Evolutionary conservation across 2,329 filamentous ascomycete species (phyloP), one percentile per base, ranked within the genome.

Genomic region (Colletotrichum incanum): DNA sequence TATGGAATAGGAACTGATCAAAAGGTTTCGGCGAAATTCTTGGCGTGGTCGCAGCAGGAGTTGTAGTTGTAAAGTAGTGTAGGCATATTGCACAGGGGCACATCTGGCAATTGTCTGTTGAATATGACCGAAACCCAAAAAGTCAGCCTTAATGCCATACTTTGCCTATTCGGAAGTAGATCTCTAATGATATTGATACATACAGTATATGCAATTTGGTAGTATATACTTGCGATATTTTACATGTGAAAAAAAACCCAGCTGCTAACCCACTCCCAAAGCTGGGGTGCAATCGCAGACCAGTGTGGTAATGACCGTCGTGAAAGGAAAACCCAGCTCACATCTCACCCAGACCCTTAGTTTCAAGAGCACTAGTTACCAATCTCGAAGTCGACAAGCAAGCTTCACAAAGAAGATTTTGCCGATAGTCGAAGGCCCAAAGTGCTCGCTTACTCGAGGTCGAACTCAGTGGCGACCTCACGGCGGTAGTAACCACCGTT

Each of bases 71-170:
- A 3, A 43, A 43, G 41, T 5, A 18, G 41, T 11, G 5, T 43
- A 43, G 16, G 12, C 41, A 43, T 16, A 12, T 11, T 41, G 9
- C 39, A 11, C 18, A 2, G 9, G 34, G 7, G 34, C 34, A 18
- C 41, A 43, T 43, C 12, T 43, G 2, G 2, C 14, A 14, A 3
- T 18, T 18, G 0, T 43, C 9, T 5, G 2, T 14, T 26, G n/a
- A 9, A 3, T 26, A 23, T 47, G 20, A 3, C 20, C 7, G 0
- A 16, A 1, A 1, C 11, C 11, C 11, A 26, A 1, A 6, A 12
- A 26, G 3, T 9, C 2, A 26, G 4, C 23, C 4, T 6, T 5
- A 14, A 14, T 7, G n/a, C n/a, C 47, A 49, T 12, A 9, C 2
- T 49, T 49, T 14, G 9, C 0, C 4, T 5, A n/a, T 12, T 26